These are phyloP conservation scores for Pyracantha coccinea DNA, from an alignment of 331 rosid species.

Conservation along the genomic window DNA sequence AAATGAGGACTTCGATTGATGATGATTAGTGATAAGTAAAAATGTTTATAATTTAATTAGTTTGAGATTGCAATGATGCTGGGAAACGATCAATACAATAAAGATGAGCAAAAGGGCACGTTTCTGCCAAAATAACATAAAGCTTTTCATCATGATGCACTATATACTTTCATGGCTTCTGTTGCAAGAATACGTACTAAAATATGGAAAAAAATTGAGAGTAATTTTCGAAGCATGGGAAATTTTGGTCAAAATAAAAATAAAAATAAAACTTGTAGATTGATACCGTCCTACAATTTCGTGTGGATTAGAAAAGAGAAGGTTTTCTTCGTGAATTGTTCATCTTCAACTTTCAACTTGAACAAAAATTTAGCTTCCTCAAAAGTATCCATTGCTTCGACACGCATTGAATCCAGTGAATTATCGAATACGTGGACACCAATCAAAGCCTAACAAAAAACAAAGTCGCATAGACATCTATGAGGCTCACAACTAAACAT, in stretches of 20 bases:
- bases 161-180: background rate
- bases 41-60: background rate
- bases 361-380: too few relatives aligned
- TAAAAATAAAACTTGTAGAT: background rate
- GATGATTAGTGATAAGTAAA: background rate
- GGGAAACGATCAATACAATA: background rate
- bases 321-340: too few relatives aligned
- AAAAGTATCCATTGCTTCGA: too few relatives aligned
- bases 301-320: background rate
- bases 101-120: background rate
- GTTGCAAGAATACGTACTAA: background rate
- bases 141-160: too few relatives aligned
- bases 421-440: too few relatives aligned
- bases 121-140: too few relatives aligned
- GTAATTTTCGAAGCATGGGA: background rate
- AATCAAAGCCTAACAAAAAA: too few relatives aligned
- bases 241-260: background rate
- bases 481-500: background rate
- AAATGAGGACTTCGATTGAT: background rate
- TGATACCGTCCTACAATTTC: background rate
- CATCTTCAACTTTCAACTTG: too few relatives aligned
- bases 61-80: slow-evolving; percentile 2
- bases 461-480: background rate
- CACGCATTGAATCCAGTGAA: too few relatives aligned
- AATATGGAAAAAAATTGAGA: background rate